These are phyloP conservation scores for Colletotrichum scovillei DNA, from an alignment of 2,329 filamentous ascomycete species.

Conservation along the genomic window DNA sequence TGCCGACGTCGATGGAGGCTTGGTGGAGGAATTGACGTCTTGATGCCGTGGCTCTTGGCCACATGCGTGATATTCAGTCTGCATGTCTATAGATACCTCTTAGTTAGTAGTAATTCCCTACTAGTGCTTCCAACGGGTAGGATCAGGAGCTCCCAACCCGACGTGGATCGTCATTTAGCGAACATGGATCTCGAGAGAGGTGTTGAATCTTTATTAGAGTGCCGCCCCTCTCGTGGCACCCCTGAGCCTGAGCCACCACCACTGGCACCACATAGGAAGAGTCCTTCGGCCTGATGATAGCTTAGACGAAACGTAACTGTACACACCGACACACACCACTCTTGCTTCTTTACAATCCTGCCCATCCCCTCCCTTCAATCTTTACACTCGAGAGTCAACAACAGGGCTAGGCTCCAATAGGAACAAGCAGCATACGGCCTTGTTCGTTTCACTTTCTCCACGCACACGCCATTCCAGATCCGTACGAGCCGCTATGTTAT, in stretches of 20 bases:
- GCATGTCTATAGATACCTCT: background rate
- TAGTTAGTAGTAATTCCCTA: background rate
- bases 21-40: background rate
- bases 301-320: slow-evolving; percentile 17
- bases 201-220: background rate
- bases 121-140: background rate
- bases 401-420: slow-evolving; percentile 7
- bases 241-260: background rate
- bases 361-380: background rate
- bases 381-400: background rate
- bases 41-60: background rate
- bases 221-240: background rate
- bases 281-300: background rate
- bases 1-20: background rate
- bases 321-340: background rate
- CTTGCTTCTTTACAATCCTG: background rate
- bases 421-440: background rate
- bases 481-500: slow-evolving; percentile 3
- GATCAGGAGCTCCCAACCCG: background rate
- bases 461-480: slow-evolving; percentile 12
- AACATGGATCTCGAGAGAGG: background rate
- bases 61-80: background rate
- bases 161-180: background rate
- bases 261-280: background rate
- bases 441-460: slow-evolving; percentile 22